Evolutionary conservation across 2,329 filamentous ascomycete genomes (phyloP).

Genomic region (Biscogniauxia sp.): DNA sequence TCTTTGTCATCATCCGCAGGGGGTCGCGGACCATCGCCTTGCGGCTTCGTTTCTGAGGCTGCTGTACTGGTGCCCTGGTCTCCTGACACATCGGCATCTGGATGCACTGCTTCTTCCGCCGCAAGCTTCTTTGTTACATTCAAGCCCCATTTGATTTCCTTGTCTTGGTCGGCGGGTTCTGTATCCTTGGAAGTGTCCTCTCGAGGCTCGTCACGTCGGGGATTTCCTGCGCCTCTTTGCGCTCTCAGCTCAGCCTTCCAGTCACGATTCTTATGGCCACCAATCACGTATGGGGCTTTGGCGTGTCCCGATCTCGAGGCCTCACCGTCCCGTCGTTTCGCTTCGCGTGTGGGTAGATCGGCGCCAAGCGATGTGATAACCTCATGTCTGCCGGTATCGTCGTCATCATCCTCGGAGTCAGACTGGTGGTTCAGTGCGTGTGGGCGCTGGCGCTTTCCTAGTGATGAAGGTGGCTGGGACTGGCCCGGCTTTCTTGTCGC

Average conservation of each 20-base stretch:
- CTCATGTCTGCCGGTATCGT: conserved; percentile 25
- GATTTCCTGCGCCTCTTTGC: conserved; percentile 14
- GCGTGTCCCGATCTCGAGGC: conserved; percentile 13
- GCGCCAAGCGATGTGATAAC: conserved; percentile 33
- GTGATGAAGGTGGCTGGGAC: conserved; percentile 38
- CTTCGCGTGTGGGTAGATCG: conserved; percentile 24
- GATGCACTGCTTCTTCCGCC: conserved; percentile 8
- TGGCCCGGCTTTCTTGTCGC: conserved; percentile 25
- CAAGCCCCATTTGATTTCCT: conserved; percentile 38
- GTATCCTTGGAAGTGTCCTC: conserved; percentile 16
- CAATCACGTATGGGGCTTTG: conserved; percentile 26
- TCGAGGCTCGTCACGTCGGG: conserved; percentile 2
- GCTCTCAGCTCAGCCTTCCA: conserved; percentile 33
- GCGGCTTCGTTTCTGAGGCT: conserved; percentile 16
- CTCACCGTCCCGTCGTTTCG: conserved; percentile 13
- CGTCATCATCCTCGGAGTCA: conserved; percentile 39
- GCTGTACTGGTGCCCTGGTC: conserved; percentile 5
- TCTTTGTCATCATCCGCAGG: conserved; percentile 42
- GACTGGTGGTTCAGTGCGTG: conserved; percentile 42
- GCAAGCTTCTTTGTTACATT: conserved; percentile 30
- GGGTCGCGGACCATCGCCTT: conserved; percentile 1
- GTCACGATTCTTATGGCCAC: conserved; percentile 32
- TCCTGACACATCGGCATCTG: conserved; percentile 14
- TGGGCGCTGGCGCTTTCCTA: conserved; percentile 49
- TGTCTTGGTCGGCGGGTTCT: conserved; percentile 33